phyloP scores from a whole-genome alignment of 495 filamentous ascomycete genomes.

The Aspergillus asperescens region DNA sequence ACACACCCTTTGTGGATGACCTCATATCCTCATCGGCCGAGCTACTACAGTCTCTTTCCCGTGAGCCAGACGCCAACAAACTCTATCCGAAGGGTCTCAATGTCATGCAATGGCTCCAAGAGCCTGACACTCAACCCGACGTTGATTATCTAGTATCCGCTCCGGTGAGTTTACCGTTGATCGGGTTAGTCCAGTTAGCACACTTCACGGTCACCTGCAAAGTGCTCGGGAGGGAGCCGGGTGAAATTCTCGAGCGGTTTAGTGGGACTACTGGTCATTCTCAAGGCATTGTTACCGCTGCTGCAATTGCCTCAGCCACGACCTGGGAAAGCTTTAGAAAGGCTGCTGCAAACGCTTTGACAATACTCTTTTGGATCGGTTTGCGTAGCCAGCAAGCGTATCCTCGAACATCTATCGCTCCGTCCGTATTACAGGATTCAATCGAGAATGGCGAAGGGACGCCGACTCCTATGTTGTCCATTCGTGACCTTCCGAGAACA shows the following conservation, averaged over 20 bases:
- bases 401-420: constrained; percentile 88
- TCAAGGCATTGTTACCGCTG: constrained; percentile 89
- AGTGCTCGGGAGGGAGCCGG: constrained; percentile 78
- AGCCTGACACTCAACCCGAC: constrained; percentile 83
- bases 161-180: constrained; percentile 93
- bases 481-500: constrained; percentile 79
- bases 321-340: constrained; percentile 86
- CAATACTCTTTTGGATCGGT: constrained; percentile 99
- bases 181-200: constrained; percentile 89
- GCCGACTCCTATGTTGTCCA: constrained; percentile 96
- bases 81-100: constrained; percentile 94
- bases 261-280: constrained; percentile 93
- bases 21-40: constrained; percentile 73
- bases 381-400: constrained; percentile 97
- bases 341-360: constrained; percentile 70
- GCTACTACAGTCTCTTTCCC: constrained; percentile 75
- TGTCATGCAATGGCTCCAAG: constrained; percentile 85
- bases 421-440: constrained; percentile 86
- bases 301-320: constrained; percentile 80
- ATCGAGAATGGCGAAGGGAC: constrained; percentile 87
- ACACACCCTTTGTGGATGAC: constrained; percentile 82
- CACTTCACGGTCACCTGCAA: constrained; percentile 93
- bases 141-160: constrained; percentile 94
- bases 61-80: constrained; percentile 83
- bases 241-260: constrained; percentile 73